These are phyloP conservation scores for Sporobolomyces roseus DNA, from an alignment of 768 basidiomycete genomes.

Conservation along the genomic window DNA sequence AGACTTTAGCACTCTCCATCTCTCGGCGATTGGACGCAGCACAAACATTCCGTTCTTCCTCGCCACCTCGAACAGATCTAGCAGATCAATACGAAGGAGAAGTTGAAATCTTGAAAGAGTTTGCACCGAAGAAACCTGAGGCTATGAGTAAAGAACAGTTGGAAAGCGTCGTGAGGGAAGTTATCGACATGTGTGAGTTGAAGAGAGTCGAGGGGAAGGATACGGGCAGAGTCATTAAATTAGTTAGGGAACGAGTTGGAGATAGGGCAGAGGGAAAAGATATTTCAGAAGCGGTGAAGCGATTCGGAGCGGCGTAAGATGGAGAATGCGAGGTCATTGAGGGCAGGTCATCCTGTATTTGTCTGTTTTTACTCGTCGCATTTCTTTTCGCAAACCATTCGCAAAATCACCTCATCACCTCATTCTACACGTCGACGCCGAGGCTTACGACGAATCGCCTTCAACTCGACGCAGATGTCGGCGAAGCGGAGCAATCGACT, in stretches of 20 bases:
- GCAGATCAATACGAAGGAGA: constrained; percentile 33
- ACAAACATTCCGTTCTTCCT: constrained; percentile 15
- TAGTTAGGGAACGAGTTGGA: constrained; percentile 9
- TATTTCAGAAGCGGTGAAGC: constrained; percentile 23
- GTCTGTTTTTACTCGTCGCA: too few relatives aligned
- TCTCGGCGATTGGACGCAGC: constrained; percentile 29
- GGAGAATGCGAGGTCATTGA: not conserved
- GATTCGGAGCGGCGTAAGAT: not conserved
- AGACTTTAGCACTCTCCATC: constrained; percentile 28
- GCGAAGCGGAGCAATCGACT: too few relatives aligned
- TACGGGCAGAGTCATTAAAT: constrained; percentile 24
- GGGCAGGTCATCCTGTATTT: too few relatives aligned
- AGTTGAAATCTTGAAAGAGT: constrained; percentile 12
- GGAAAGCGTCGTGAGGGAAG: constrained; percentile 11
- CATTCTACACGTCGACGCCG: too few relatives aligned
- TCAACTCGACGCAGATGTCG: too few relatives aligned
- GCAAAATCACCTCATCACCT: too few relatives aligned
- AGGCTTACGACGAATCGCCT: too few relatives aligned
- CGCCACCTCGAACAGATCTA: constrained; percentile 25
- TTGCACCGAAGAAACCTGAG: constrained; percentile 13
- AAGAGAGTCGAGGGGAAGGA: constrained; percentile 33
- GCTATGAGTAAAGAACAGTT: constrained; percentile 3
- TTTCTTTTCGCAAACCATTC: too few relatives aligned
- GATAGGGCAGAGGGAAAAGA: constrained; percentile 27
- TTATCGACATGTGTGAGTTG: constrained; percentile 11